Percentiles rank a stretch among this genome's conserved stretches.
Conservation (phyloP, 495 filamentous ascomycete species). For the Parmelia sp. region DNA sequence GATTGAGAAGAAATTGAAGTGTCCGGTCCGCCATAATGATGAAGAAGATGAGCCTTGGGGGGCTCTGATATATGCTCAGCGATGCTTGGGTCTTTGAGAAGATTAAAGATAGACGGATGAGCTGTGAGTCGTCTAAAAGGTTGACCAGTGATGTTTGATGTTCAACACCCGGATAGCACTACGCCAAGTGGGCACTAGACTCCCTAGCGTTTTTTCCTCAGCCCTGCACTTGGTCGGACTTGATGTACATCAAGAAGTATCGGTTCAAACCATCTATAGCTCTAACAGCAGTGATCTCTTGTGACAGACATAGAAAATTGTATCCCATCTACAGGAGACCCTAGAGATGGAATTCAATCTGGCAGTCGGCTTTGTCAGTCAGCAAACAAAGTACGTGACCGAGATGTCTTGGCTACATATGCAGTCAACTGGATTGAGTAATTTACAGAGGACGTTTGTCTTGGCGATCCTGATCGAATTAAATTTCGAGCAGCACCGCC, state of each 20-base stretch:
- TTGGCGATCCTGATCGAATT: neutral
- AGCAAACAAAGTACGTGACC: neutral
- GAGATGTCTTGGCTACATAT: neutral
- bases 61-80: neutral
- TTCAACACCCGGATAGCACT: neutral
- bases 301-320: neutral
- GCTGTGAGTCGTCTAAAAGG: neutral
- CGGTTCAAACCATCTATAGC: neutral
- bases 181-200: neutral
- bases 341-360: neutral
- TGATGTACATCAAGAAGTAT: neutral
- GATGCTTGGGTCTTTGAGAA: neutral
- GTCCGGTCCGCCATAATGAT: neutral
- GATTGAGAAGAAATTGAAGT: slow-evolving; percentile 34
- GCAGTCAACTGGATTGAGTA: neutral
- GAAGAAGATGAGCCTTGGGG: neutral
- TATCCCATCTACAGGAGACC: neutral
- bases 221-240: too few relatives aligned
- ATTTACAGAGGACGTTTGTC: neutral
- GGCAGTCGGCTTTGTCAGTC: too few relatives aligned
- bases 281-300: neutral
- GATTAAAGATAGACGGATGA: neutral
- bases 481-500: too few relatives aligned
- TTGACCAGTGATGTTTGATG: neutral
- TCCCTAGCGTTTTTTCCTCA: neutral